These are phyloP conservation scores for Paecilomyces fulvus DNA, from an alignment of 2,329 filamentous ascomycete genomes.

Conservation along the genomic window DNA sequence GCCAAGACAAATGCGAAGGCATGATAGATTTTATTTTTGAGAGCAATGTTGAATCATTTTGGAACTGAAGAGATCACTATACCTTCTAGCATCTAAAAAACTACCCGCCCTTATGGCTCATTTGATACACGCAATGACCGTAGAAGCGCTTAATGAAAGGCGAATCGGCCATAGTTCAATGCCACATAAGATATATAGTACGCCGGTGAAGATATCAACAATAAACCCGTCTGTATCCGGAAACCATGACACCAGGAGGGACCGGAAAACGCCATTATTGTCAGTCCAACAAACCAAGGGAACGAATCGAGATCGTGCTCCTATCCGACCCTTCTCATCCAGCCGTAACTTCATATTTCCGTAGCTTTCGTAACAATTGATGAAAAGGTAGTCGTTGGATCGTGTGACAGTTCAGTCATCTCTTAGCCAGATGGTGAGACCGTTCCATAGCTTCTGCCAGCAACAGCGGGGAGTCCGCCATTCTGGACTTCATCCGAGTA, in stretches of 20 bases:
- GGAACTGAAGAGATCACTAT: not conserved
- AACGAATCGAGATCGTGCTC: not conserved
- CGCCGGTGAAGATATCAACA: not conserved
- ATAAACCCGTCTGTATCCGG: not conserved
- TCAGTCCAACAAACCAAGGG: not conserved
- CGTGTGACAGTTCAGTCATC: slow-evolving; percentile 3
- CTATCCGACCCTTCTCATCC: not conserved
- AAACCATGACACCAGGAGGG: not conserved
- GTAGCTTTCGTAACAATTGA: not conserved
- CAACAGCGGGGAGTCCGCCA: slow-evolving; percentile 18
- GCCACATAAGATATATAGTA: not conserved
- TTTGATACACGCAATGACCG: not conserved
- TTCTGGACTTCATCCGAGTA: slow-evolving; percentile 33
- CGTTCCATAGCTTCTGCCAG: slow-evolving; percentile 16
- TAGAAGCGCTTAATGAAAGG: not conserved
- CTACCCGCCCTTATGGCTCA: not conserved
- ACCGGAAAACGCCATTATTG: not conserved
- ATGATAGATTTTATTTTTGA: not conserved
- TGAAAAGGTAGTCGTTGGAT: not conserved
- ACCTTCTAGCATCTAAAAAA: not conserved
- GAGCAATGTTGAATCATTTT: not conserved
- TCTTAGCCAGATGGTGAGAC: not conserved
- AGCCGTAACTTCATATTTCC: not conserved
- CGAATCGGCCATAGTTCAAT: not conserved
- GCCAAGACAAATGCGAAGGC: not conserved